A percentile compares a stretch with the other conserved stretches of the same genome.
Evolutionary conservation across 148 eudicot species (phyloP).

Genomic region (Spergularia bocconei): DNA sequence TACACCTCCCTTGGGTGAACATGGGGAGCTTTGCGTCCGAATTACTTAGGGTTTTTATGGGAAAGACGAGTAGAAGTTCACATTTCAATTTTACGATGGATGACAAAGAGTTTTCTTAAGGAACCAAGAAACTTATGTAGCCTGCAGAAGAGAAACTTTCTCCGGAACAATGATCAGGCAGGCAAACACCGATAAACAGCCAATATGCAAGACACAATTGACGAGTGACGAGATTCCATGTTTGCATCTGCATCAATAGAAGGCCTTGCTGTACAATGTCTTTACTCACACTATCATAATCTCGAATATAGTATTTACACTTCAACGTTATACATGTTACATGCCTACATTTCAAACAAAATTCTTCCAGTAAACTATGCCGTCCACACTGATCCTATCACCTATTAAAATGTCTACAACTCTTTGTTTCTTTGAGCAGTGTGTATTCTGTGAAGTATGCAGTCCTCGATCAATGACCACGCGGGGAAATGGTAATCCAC

Average conservation of each 20-base stretch:
- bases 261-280: background rate
- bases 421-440: background rate
- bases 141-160: too few relatives aligned
- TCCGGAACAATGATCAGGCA: too few relatives aligned
- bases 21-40: too few relatives aligned
- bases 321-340: background rate
- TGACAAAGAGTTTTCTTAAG: too few relatives aligned
- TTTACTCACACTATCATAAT: background rate
- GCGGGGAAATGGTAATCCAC: background rate
- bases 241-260: background rate
- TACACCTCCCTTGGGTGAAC: too few relatives aligned
- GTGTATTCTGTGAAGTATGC: background rate
- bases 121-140: too few relatives aligned
- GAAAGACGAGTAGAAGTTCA: too few relatives aligned
- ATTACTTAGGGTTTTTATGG: too few relatives aligned
- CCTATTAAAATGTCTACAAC: constrained; percentile 8
- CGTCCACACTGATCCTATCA: background rate
- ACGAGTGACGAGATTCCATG: too few relatives aligned
- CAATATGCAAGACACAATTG: too few relatives aligned
- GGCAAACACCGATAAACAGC: too few relatives aligned
- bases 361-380: background rate
- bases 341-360: background rate
- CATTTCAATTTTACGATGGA: too few relatives aligned
- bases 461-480: background rate
- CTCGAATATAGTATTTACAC: constrained; percentile 10